phyloP scores from a whole-genome alignment of 2,329 filamentous ascomycete species.

The Claviceps sp. region DNA sequence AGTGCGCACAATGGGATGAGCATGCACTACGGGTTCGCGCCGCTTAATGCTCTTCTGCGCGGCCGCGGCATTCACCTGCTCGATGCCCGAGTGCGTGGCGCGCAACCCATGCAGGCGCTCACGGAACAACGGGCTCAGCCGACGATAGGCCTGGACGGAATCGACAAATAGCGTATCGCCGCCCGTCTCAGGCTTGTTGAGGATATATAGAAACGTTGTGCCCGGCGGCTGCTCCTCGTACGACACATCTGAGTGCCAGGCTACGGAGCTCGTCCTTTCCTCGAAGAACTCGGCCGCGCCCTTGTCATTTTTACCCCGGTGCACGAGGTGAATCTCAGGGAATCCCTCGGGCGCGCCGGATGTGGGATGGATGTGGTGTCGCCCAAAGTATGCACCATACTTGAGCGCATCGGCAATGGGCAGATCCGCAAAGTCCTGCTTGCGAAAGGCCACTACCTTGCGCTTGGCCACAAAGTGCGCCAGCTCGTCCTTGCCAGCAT shows the following conservation, averaged over 20 bases:
- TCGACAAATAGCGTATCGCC: conserved; percentile 80
- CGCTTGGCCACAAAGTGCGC: conserved; percentile 62
- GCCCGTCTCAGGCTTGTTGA: conserved; percentile 69
- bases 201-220: conserved; percentile 76
- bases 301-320: conserved; percentile 43
- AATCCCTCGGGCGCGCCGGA: conserved; percentile 60
- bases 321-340: conserved; percentile 67
- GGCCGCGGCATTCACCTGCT: conserved; percentile 63
- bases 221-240: conserved; percentile 83
- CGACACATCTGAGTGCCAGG: conserved; percentile 81
- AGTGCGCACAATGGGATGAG: conserved; percentile 67
- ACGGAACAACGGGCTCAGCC: conserved; percentile 66
- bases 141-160: conserved; percentile 65
- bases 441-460: conserved; percentile 66
- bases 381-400: conserved; percentile 63
- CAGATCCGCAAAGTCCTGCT: conserved; percentile 59
- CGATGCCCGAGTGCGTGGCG: conserved; percentile 68
- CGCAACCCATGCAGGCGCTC: conserved; percentile 68
- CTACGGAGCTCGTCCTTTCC: conserved; percentile 63
- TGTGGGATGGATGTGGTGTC: conserved; percentile 70
- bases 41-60: conserved; percentile 56
- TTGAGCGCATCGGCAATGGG: conserved; percentile 57
- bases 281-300: conserved; percentile 46
- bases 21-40: conserved; percentile 59
- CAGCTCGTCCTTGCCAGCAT: conserved; percentile 62